A percentile compares a stretch with the other conserved stretches of the same genome.
Conservation (phyloP, 139 green algal genomes). For the Trebouxia sp. region DNA sequence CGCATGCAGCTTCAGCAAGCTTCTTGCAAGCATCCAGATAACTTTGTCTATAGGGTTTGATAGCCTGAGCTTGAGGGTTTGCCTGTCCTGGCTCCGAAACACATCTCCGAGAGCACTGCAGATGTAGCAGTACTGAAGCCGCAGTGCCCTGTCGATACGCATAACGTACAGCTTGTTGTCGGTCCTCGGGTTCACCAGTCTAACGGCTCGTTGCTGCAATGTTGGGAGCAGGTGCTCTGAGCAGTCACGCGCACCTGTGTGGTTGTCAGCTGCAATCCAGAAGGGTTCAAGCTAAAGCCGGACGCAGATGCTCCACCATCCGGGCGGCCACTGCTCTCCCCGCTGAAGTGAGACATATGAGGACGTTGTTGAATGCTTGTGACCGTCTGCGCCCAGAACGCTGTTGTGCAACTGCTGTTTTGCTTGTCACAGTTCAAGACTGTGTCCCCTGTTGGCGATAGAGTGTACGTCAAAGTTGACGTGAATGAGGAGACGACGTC, state of each 20-base stretch:
- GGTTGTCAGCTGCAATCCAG: conserved; percentile 9
- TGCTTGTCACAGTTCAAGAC: conserved; percentile 64
- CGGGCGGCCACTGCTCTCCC: conserved; percentile 10
- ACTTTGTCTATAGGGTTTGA: too few species aligned
- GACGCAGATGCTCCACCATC: not conserved
- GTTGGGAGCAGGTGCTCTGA: not conserved
- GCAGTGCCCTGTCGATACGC: not conserved
- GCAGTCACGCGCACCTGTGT: not conserved
- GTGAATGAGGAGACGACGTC: conserved; percentile 79
- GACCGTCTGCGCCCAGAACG: too few species aligned
- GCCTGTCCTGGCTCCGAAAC: not conserved
- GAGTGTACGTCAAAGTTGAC: conserved; percentile 87
- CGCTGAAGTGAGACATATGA: not conserved
- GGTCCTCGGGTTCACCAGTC: too few species aligned
- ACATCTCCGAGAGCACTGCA: not conserved
- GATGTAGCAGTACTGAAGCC: not conserved
- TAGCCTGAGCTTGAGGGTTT: not conserved
- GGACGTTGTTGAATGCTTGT: too few species aligned
- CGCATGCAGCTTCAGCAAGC: not conserved
- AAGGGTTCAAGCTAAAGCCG: not conserved
- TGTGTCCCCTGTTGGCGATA: conserved; percentile 84
- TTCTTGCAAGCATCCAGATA: not conserved
- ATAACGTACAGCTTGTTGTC: too few species aligned
- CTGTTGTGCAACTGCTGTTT: too few species aligned
- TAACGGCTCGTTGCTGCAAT: too few species aligned